These are phyloP conservation scores for Marsdenia floribunda DNA, from an alignment of 257 asterid genomes.

Conservation along the genomic window DNA sequence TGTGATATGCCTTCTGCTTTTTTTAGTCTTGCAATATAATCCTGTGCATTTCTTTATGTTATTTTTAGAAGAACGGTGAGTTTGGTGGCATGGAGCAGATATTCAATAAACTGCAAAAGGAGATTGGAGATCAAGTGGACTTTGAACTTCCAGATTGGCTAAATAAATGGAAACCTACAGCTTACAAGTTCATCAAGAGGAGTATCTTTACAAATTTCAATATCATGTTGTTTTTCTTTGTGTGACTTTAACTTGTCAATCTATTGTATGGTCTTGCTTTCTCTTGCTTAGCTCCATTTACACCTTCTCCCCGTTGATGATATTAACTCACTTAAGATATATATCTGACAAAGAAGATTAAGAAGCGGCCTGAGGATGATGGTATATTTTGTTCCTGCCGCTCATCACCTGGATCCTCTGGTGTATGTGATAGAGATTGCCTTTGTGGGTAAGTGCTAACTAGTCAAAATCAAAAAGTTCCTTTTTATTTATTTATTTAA, in stretches of 20 bases:
- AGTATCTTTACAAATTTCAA: slow-evolving; percentile 58
- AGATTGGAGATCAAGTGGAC: slow-evolving; percentile 70
- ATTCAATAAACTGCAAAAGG: slow-evolving; percentile 54
- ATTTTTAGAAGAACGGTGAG: slow-evolving; percentile 37
- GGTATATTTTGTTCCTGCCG: slow-evolving; percentile 88
- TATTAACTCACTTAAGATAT: slow-evolving; percentile 57
- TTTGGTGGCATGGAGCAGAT: slow-evolving; percentile 45
- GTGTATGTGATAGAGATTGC: slow-evolving; percentile 80
- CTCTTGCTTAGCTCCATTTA: background rate
- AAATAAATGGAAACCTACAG: slow-evolving; percentile 52
- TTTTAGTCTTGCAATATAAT: background rate
- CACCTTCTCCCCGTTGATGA: background rate
- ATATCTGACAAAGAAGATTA: slow-evolving; percentile 71
- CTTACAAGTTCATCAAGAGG: slow-evolving; percentile 71
- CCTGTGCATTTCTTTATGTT: slow-evolving; percentile 7
- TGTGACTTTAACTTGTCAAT: slow-evolving; percentile 3
- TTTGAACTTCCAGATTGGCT: slow-evolving; percentile 87
- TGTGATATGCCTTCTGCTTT: background rate
- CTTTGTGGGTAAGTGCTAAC: slow-evolving; percentile 61
- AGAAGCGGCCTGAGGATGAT: slow-evolving; percentile 78
- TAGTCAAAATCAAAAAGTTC: background rate
- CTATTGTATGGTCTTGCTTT: background rate
- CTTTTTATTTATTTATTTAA: background rate
- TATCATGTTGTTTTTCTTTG: background rate
- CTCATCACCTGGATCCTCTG: slow-evolving; percentile 58